Conservation (phyloP, 768 basidiomycete species). For the Clavulina sp. region DNA sequence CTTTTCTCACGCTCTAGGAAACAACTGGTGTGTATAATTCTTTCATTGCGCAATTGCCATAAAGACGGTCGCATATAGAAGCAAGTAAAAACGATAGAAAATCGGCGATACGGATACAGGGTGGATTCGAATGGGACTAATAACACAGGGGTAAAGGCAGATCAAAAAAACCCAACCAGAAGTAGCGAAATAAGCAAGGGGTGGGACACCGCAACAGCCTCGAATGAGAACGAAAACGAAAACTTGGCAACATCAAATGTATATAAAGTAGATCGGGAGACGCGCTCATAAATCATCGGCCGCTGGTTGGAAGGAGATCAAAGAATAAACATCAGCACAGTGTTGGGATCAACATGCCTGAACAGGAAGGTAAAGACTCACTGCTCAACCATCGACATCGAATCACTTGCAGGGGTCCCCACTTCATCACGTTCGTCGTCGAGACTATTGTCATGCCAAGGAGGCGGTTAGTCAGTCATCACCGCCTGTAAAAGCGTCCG, state of each 20-base stretch:
- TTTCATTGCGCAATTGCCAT: too few relatives aligned
- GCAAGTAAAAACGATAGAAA: neutral
- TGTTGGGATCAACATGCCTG: too few relatives aligned
- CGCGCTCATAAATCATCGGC: too few relatives aligned
- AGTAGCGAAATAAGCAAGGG: neutral
- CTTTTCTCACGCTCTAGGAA: too few relatives aligned
- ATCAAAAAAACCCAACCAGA: neutral
- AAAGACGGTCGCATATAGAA: too few relatives aligned
- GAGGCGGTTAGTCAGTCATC: neutral
- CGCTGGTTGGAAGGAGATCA: too few relatives aligned
- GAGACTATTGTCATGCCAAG: conserved; percentile 29
- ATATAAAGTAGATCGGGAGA: too few relatives aligned
- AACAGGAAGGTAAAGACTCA: neutral
- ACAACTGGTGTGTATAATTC: too few relatives aligned
- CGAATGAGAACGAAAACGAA: too few relatives aligned
- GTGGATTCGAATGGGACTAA: too few relatives aligned
- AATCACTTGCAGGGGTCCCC: conserved; percentile 21
- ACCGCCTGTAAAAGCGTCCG: neutral
- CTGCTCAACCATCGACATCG: neutral
- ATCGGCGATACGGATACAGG: neutral
- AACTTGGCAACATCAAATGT: too few relatives aligned
- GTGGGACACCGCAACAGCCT: neutral
- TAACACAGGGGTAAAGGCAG: neutral
- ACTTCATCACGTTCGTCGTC: conserved; percentile 54
- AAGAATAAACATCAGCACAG: too few relatives aligned